Percentiles rank a stretch among this genome's conserved stretches.
phyloP scores from a whole-genome alignment of 2,329 filamentous ascomycete genomes.

The Chaetomium olivaceum region DNA sequence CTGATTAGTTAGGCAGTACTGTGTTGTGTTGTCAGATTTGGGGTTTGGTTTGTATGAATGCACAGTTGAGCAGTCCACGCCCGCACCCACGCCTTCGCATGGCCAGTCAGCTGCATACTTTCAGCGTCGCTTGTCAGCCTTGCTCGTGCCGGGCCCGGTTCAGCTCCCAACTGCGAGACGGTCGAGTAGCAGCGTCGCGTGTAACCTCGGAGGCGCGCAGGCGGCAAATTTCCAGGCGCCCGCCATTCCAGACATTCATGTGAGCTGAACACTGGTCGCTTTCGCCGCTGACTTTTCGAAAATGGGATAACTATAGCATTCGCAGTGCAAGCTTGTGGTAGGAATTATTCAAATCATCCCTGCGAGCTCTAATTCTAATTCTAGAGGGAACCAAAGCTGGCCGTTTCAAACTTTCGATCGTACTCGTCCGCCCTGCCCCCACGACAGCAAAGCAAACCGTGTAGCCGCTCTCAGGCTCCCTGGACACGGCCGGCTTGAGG shows the following conservation, averaged over 20 bases:
- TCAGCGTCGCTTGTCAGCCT: background rate
- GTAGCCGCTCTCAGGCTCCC: background rate
- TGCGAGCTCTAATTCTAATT: background rate
- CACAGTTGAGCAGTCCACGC: background rate
- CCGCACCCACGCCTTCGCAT: background rate
- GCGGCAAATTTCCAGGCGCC: background rate
- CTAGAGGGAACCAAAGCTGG: background rate
- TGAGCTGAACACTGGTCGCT: background rate
- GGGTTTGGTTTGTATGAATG: background rate
- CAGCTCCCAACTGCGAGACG: background rate
- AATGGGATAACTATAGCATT: background rate
- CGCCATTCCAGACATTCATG: background rate
- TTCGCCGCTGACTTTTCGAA: background rate
- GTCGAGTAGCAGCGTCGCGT: background rate
- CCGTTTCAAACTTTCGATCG: background rate
- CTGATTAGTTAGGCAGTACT: background rate
- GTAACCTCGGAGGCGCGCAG: background rate
- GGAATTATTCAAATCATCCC: background rate
- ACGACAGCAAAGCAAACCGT: background rate
- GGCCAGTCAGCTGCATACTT: background rate
- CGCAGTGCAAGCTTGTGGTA: background rate
- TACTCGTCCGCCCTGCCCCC: background rate
- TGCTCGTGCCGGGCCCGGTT: background rate
- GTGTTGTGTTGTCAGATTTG: background rate
- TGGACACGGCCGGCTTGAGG: background rate